Percentiles rank a stretch among this genome's conserved stretches.
These are phyloP conservation scores for Viola odorata DNA, from an alignment of 345 rosid genomes.

Conservation along the genomic window DNA sequence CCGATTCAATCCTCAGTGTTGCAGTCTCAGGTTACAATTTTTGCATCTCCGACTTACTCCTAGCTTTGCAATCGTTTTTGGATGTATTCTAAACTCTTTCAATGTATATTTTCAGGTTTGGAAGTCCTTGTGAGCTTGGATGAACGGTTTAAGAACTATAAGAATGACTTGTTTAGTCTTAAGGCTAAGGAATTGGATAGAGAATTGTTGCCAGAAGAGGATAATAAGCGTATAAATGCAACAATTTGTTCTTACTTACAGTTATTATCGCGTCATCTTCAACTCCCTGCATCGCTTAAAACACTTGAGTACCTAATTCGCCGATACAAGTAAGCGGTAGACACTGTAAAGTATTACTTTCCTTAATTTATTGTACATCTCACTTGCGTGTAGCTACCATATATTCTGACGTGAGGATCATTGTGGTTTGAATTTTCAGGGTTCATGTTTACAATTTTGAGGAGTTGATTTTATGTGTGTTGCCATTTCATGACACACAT, in stretches of 20 bases:
- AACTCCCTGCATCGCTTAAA: constrained; percentile 49
- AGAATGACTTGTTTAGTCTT: constrained; percentile 61
- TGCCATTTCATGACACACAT: constrained; percentile 90
- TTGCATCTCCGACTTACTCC: not conserved
- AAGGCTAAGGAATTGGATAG: constrained; percentile 77
- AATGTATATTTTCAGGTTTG: constrained; percentile 48
- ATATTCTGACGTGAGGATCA: not conserved
- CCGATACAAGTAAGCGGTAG: constrained; percentile 56
- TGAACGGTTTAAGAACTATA: constrained; percentile 60
- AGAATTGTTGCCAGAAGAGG: constrained; percentile 56
- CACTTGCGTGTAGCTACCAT: not conserved
- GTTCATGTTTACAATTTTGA: constrained; percentile 66
- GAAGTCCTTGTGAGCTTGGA: constrained; percentile 58
- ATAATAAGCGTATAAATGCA: constrained; percentile 51
- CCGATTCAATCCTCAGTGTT: constrained; percentile 50
- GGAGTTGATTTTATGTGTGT: constrained; percentile 68
- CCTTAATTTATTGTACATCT: not conserved
- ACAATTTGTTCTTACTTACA: constrained; percentile 55
- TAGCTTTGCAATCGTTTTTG: not conserved
- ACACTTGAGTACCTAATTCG: constrained; percentile 93
- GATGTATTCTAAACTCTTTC: not conserved
- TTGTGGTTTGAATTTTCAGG: constrained; percentile 40
- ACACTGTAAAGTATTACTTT: constrained; percentile 1
- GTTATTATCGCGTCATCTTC: constrained; percentile 66
- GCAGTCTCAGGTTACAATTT: constrained; percentile 42